These are phyloP conservation scores for Isabelozyma rhagii DNA, from an alignment of 805 yeast genomes.

Conservation along the genomic window DNA sequence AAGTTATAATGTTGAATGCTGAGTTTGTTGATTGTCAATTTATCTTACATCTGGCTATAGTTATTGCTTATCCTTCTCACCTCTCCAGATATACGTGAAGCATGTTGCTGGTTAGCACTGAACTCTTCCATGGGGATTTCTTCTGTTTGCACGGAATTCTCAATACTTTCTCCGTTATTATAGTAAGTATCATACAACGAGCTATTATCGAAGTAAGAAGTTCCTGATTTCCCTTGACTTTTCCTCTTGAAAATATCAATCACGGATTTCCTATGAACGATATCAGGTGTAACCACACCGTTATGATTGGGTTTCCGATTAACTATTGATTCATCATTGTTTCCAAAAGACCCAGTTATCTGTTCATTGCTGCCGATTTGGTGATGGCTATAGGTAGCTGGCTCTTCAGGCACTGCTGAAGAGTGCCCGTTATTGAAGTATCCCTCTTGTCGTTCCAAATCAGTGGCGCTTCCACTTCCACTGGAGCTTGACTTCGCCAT, in stretches of 20 bases:
- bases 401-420: neutral
- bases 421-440: neutral
- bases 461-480: conserved; percentile 1
- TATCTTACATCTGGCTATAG: neutral
- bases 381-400: neutral
- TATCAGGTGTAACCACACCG: neutral
- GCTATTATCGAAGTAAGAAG: conserved; percentile 20
- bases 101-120: conserved; percentile 17
- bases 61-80: conserved; percentile 8
- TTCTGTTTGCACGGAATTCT: conserved; percentile 40
- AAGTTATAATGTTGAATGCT: no score
- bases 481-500: neutral
- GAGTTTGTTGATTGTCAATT: no score
- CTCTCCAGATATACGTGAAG: conserved; percentile 17
- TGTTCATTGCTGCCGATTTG: conserved; percentile 16
- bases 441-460: conserved; percentile 1
- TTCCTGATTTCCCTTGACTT: conserved; percentile 20
- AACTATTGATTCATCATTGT: conserved; percentile 2
- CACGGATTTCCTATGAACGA: neutral
- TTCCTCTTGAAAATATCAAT: conserved; percentile 19
- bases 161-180: conserved; percentile 28
- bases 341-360: neutral
- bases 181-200: conserved; percentile 33
- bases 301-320: neutral
- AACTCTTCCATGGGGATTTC: conserved; percentile 50